These are phyloP conservation scores for Yamadazyma sp. DNA, from an alignment of 1,139 yeast species.

Conservation along the genomic window DNA sequence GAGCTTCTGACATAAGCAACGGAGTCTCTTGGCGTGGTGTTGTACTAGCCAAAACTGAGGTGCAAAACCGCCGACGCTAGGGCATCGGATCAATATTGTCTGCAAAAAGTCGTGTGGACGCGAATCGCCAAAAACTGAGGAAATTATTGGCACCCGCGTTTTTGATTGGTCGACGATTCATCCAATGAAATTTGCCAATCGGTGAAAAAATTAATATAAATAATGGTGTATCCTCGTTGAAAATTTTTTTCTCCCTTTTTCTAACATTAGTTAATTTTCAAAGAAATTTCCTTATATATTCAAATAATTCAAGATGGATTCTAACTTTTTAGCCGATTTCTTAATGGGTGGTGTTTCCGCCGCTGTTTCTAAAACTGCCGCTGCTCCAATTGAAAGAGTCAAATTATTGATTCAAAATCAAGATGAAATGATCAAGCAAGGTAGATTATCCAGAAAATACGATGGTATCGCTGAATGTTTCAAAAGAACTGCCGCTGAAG, in stretches of 20 bases:
- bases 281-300: constrained; percentile 10
- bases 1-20: too few relatives aligned
- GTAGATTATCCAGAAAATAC: constrained; percentile 52
- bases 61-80: neutral
- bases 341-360: constrained; percentile 59
- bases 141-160: neutral
- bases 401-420: constrained; percentile 55
- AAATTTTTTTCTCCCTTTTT: constrained; percentile 13
- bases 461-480: constrained; percentile 52
- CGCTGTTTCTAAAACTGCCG: constrained; percentile 57
- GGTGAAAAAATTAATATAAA: constrained; percentile 13
- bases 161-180: constrained; percentile 9
- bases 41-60: too few relatives aligned
- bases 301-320: constrained; percentile 25
- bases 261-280: constrained; percentile 3
- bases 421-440: constrained; percentile 56
- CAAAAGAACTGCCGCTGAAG: constrained; percentile 55
- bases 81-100: neutral
- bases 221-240: constrained; percentile 12
- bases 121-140: neutral
- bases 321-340: constrained; percentile 39
- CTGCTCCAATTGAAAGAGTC: constrained; percentile 58
- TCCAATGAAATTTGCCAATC: constrained; percentile 13
- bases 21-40: too few relatives aligned
- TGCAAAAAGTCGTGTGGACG: neutral